phyloP scores from a whole-genome alignment of 192 early-diverging fungal species.

The Coemansia sp. region DNA sequence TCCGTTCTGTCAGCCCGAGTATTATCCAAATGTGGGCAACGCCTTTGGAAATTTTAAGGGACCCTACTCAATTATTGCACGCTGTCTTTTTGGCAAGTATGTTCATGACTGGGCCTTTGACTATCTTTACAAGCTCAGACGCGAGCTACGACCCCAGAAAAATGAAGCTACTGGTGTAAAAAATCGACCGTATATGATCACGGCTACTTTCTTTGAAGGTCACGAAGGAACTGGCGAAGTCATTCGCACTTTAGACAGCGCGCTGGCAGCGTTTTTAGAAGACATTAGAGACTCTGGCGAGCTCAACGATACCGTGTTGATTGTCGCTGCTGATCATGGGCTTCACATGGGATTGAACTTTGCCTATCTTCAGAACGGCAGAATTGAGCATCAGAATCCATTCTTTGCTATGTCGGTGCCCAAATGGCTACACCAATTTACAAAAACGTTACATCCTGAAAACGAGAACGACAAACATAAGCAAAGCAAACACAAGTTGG shows the following conservation, averaged over 20 bases:
- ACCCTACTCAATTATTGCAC: conserved; percentile 35
- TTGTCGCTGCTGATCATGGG: conserved; percentile 38
- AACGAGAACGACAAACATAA: conserved; percentile 9
- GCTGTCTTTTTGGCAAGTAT: conserved; percentile 42
- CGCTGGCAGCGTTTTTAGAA: conserved; percentile 26
- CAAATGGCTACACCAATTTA: conserved; percentile 36
- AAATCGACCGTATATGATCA: conserved; percentile 39
- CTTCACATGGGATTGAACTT: conserved; percentile 53
- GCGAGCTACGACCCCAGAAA: conserved; percentile 15
- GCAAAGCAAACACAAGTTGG: too few relatives aligned
- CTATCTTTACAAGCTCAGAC: conserved; percentile 34
- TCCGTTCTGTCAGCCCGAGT: conserved; percentile 60
- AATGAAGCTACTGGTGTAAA: not conserved
- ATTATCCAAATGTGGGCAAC: conserved; percentile 47
- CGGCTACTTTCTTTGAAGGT: conserved; percentile 32
- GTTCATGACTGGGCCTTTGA: conserved; percentile 49
- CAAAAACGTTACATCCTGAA: conserved; percentile 18
- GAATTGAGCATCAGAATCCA: conserved; percentile 50
- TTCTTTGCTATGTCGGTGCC: conserved; percentile 43
- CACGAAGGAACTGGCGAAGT: conserved; percentile 53
- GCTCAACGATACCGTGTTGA: conserved; percentile 38
- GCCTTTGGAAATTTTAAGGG: conserved; percentile 58
- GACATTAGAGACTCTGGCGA: conserved; percentile 33
- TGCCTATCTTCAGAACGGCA: conserved; percentile 38
- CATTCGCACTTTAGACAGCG: conserved; percentile 27